Percentiles rank a stretch among this genome's conserved stretches.
Conservation (phyloP, 192 early-diverging fungal genomes). For the Kappamyces sp. region DNA sequence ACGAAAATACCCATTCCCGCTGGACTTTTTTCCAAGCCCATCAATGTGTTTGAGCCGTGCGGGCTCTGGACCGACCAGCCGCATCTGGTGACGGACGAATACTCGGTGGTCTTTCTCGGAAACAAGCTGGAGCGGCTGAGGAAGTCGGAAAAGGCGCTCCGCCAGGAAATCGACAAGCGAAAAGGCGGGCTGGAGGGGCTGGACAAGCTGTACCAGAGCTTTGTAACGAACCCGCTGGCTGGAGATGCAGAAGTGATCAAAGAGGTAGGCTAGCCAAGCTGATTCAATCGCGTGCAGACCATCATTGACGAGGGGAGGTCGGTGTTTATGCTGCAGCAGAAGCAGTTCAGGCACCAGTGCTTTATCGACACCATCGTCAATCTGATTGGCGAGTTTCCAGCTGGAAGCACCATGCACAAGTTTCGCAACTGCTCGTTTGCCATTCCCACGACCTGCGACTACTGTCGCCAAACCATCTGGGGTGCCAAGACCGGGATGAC, state of each 20-base stretch:
- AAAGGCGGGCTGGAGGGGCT: conserved; percentile 48
- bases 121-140: conserved; percentile 60
- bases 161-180: conserved; percentile 41
- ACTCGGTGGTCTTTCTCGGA: conserved; percentile 52
- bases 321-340: conserved; percentile 41
- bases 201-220: conserved; percentile 40
- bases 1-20: conserved; percentile 1
- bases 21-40: not conserved
- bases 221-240: conserved; percentile 36
- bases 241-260: conserved; percentile 58
- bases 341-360: conserved; percentile 40
- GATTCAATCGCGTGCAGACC: conserved; percentile 25
- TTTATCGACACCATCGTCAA: conserved; percentile 60
- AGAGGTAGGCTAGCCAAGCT: conserved; percentile 30
- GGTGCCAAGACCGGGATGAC: conserved; percentile 64
- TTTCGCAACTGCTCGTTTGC: conserved; percentile 66
- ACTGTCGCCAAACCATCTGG: conserved; percentile 71
- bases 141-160: conserved; percentile 40
- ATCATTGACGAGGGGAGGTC: conserved; percentile 48
- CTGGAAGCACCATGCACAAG: conserved; percentile 48
- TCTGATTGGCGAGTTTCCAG: conserved; percentile 51
- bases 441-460: conserved; percentile 69
- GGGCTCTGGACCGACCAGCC: conserved; percentile 39
- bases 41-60: conserved; percentile 24
- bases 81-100: conserved; percentile 52